Conservation (phyloP, 805 yeast genomes). For the Suhomyces faveliae region DNA sequence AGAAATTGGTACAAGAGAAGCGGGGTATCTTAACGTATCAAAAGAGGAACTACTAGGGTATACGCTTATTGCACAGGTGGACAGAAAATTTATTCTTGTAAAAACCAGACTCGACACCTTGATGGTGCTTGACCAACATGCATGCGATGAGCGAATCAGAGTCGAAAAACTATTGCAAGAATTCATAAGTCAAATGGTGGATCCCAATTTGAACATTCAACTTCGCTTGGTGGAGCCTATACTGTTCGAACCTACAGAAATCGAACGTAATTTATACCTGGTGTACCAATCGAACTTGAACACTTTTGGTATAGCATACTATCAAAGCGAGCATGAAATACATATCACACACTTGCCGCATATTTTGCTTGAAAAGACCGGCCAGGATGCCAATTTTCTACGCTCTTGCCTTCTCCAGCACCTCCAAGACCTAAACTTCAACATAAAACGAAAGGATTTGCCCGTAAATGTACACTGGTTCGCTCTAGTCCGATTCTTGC, state of each 20-base stretch:
- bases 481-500: constrained; percentile 34
- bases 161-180: constrained; percentile 52
- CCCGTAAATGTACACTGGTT: constrained; percentile 19
- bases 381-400: constrained; percentile 27
- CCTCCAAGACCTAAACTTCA: constrained; percentile 39
- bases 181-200: constrained; percentile 28
- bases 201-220: constrained; percentile 10
- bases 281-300: constrained; percentile 14
- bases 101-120: constrained; percentile 18
- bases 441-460: constrained; percentile 21
- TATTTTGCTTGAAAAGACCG: constrained; percentile 32
- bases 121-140: constrained; percentile 74
- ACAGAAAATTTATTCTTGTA: constrained; percentile 58
- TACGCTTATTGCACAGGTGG: constrained; percentile 56
- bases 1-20: too few relatives aligned
- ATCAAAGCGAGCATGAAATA: constrained; percentile 10
- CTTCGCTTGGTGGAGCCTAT: constrained; percentile 10
- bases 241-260: constrained; percentile 15
- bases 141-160: constrained; percentile 72
- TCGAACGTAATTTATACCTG: constrained; percentile 27
- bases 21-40: background rate
- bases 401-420: constrained; percentile 44
- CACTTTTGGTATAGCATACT: constrained; percentile 19
- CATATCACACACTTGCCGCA: constrained; percentile 45
- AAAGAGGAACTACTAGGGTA: background rate